Percentiles rank a stretch among this genome's conserved stretches.
phyloP scores from a whole-genome alignment of 805 yeast genomes.

The Lachancea quebecensis region DNA sequence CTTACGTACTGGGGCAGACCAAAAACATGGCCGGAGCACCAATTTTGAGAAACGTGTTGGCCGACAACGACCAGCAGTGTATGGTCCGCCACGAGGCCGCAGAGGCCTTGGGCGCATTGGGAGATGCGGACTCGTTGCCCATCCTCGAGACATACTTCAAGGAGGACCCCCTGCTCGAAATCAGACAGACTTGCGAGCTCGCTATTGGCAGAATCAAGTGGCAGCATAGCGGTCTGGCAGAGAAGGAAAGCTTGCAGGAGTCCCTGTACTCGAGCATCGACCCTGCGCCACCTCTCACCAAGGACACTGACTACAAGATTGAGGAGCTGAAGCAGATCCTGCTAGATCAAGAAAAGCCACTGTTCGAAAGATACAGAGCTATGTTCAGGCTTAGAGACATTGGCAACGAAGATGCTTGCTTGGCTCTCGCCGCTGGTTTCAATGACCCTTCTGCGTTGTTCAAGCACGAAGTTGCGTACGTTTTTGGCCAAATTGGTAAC shows the following conservation, averaged over 20 bases:
- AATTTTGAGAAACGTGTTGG: constrained; percentile 62
- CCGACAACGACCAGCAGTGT: constrained; percentile 63
- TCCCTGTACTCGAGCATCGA: constrained; percentile 84
- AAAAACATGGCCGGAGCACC: constrained; percentile 75
- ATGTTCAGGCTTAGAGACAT: constrained; percentile 96
- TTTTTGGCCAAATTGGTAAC: constrained; percentile 93
- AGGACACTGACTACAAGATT: constrained; percentile 51
- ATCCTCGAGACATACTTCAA: constrained; percentile 55
- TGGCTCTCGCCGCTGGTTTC: constrained; percentile 87
- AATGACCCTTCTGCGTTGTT: constrained; percentile 86
- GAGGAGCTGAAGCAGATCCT: constrained; percentile 59
- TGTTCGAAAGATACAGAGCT: constrained; percentile 94
- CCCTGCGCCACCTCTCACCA: constrained; percentile 97
- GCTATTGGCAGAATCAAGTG: constrained; percentile 93
- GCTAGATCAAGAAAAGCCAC: constrained; percentile 68
- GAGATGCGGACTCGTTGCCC: constrained; percentile 65
- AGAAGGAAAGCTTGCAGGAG: constrained; percentile 62
- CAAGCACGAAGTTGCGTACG: constrained; percentile 97
- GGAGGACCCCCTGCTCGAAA: constrained; percentile 78
- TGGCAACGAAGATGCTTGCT: constrained; percentile 87
- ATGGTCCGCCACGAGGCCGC: constrained; percentile 99
- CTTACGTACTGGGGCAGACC: constrained; percentile 95
- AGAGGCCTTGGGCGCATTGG: constrained; percentile 95
- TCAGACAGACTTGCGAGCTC: constrained; percentile 94
- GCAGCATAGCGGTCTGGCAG: constrained; percentile 67